phyloP scores from a whole-genome alignment of 1,284 basidiomycete genomes.

The Trametes hirsuta region DNA sequence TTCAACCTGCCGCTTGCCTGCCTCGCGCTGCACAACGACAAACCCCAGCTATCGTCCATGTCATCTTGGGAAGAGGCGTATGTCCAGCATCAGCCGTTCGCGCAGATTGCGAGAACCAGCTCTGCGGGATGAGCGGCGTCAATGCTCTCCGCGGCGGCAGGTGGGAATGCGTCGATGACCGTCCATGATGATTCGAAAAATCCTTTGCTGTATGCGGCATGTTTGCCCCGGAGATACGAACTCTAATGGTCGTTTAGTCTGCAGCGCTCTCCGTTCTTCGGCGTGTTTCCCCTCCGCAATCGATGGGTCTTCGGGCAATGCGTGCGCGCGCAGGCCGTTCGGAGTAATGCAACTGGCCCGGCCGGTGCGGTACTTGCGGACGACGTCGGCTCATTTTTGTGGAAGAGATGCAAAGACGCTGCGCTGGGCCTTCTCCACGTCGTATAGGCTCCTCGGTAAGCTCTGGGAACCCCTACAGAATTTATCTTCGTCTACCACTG shows the following conservation, averaged over 20 bases:
- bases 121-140: constrained; percentile 15
- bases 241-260: constrained; percentile 1
- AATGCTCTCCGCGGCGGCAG: constrained; percentile 5
- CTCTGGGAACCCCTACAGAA: constrained; percentile 3
- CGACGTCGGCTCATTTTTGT: neutral
- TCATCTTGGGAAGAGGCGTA: neutral
- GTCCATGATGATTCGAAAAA: constrained; percentile 12
- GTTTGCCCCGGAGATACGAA: constrained; percentile 9
- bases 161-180: constrained; percentile 16
- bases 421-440: neutral
- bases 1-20: neutral
- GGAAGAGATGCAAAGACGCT: neutral
- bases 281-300: constrained; percentile 16
- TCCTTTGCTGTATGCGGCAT: constrained; percentile 20
- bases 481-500: neutral
- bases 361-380: constrained; percentile 11
- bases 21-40: constrained; percentile 5
- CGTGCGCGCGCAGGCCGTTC: constrained; percentile 7
- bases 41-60: constrained; percentile 1
- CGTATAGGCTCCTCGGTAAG: constrained; percentile 4
- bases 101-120: constrained; percentile 8
- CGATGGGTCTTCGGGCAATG: constrained; percentile 17
- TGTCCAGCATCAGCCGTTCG: constrained; percentile 7
- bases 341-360: constrained; percentile 7
- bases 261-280: constrained; percentile 2